Conservation (phyloP, 2,329 filamentous ascomycete genomes). For the Trichophyton schoenleinii region DNA sequence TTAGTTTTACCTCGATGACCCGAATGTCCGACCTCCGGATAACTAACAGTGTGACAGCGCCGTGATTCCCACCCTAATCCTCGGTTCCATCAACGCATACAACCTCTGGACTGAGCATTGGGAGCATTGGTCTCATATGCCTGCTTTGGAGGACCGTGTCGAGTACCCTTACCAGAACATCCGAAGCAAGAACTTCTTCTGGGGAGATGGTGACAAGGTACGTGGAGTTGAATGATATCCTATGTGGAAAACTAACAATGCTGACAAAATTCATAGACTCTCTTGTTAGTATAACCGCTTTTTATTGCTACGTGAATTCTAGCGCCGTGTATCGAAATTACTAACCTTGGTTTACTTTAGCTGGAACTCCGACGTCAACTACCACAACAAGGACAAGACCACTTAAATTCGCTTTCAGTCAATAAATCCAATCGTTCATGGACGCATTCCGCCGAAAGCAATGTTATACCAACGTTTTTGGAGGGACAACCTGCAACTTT, state of each 20-base stretch:
- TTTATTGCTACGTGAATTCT: neutral
- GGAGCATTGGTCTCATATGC: constrained; percentile 82
- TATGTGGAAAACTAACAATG: neutral
- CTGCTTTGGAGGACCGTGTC: constrained; percentile 74
- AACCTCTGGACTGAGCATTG: constrained; percentile 91
- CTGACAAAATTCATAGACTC: neutral
- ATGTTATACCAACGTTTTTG: neutral
- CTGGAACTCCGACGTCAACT: constrained; percentile 95
- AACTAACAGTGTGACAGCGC: constrained; percentile 42
- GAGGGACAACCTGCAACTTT: neutral
- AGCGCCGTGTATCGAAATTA: constrained; percentile 1
- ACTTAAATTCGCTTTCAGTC: constrained; percentile 21
- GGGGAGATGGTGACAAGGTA: constrained; percentile 93
- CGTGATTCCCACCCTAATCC: constrained; percentile 58
- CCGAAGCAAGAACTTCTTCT: constrained; percentile 87
- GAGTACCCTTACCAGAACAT: constrained; percentile 99
- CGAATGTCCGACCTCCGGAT: neutral
- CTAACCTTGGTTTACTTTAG: constrained; percentile 30
- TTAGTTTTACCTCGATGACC: constrained; percentile 33
- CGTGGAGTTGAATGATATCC: constrained; percentile 18
- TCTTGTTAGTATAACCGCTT: neutral
- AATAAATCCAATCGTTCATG: neutral
- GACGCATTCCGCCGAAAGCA: neutral
- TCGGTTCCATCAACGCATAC: constrained; percentile 71
- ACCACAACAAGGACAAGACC: constrained; percentile 82